Evolutionary conservation across 225 moss, liverwort and hornwort species (phyloP), one percentile per base, ranked within the genome.

Genomic region (Sphagnum contortum): DNA sequence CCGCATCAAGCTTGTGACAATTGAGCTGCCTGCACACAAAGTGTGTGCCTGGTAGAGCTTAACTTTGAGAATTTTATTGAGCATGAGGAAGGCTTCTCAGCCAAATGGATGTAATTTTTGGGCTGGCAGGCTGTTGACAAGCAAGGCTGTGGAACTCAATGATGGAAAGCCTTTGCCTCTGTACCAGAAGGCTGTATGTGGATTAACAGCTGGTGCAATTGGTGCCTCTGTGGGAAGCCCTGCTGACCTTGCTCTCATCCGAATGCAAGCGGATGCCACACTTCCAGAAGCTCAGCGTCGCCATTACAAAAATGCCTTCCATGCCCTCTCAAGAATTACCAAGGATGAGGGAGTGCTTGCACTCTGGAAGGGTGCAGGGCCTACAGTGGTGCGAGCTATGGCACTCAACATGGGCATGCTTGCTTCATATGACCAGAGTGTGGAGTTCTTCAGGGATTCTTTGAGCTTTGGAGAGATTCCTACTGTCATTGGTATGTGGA

Each of bases 371-470:
- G 87, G 87, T 9, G 87, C 87, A 3, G 87, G 87, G 3, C 83
- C 87, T 4, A 87, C 87, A 47, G 87, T 87, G 12, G 87, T 87
- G 12, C 75, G 87, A 44, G 87, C 87, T 3, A 96, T 96, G 96
- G 96, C 96, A 5, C 67, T 96, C 69, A 96, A 96, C 71, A 92
- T 96, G 96, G 96, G 96, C 49, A 96, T 96, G 96, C 81, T 96
- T 60, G 96, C 96, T 12, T 92, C 92, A 7, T 96, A 96, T 47
- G 96, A 96, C 57, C 92, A 96, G 72, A 88, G 88, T 50, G 90
- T 92, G 55, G 92, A 96, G 68, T 75, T 83, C 57, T 80, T 96
- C 69, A 90, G 85, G 75, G 96, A 96, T 62, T 70, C 69, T 2
- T 59, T 88, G 73, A 87, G 74, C 76, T 85, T 92, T 14, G 83